Percentiles rank a stretch among this genome's conserved stretches.
phyloP scores from a whole-genome alignment of 73 alveolate species.

The Paramecium biaurelia region DNA sequence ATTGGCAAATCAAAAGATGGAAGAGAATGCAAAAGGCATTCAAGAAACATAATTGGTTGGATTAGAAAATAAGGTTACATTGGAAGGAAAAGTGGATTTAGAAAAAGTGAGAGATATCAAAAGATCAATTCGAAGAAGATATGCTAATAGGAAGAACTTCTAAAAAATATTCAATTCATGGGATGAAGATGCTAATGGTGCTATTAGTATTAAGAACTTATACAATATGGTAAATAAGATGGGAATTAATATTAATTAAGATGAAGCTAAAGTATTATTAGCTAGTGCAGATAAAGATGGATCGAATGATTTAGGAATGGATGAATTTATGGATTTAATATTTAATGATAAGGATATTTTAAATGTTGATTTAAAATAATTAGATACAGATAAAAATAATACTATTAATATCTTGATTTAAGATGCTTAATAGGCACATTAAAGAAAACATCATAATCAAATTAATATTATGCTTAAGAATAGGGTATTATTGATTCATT shows the following conservation, averaged over 20 bases:
- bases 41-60: conserved; percentile 89
- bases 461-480: conserved; percentile 59
- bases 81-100: conserved; percentile 91
- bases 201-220: conserved; percentile 77
- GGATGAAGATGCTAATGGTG: conserved; percentile 87
- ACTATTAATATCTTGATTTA: conserved; percentile 37
- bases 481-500: conserved; percentile 14
- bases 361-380: conserved; percentile 70
- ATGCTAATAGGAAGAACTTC: conserved; percentile 87
- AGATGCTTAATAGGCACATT: conserved; percentile 61
- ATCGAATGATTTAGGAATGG: conserved; percentile 76
- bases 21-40: conserved; percentile 75
- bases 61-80: conserved; percentile 76
- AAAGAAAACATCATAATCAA: conserved; percentile 54
- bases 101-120: conserved; percentile 91
- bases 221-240: conserved; percentile 86
- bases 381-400: conserved; percentile 29
- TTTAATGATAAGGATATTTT: conserved; percentile 72
- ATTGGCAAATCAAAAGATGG: conserved; percentile 44
- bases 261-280: conserved; percentile 90
- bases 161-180: conserved; percentile 87
- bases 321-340: conserved; percentile 91
- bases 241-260: conserved; percentile 89
- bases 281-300: conserved; percentile 89
- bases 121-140: conserved; percentile 90